Base-by-base conservation (phyloP, 129 eudicot genomes). In the Glebionis coronaria region DNA sequence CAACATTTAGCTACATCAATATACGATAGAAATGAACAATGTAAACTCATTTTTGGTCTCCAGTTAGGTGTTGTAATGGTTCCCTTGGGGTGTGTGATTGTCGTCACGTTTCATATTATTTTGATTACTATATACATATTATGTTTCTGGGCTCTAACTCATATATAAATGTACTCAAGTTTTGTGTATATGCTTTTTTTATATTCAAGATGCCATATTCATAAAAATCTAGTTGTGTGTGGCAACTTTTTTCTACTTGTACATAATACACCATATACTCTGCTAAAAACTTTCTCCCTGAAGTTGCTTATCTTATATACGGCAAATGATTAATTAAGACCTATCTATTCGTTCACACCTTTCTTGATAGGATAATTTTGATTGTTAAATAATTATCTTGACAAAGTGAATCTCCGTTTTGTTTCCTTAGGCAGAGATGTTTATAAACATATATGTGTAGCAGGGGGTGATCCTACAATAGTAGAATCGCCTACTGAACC, bases 401-500 rank as follows among this genome's bases (percentile, higher is more conserved):
- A 38, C 31, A 38, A 35, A 62, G 11, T 63, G 14, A 10, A 47
- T 12, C 6, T 40, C 2, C 44, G 27, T 25, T 42, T 3, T 21
- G 8, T 53, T 19, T 23, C 27, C 0, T 60, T 62, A 25, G 71
- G 47, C 77, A 93, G 98, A 63, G 96, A 88, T 69, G 61, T 94
- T 28, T 62, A 47, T 70, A 77, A 80, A 25, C 83, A 94, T n/a
- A n/a, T n/a, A n/a, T n/a, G n/a, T n/a, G n/a, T n/a, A n/a, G n/a
- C n/a, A n/a, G n/a, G n/a, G n/a, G n/a, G n/a, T n/a, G n/a, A n/a
- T n/a, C n/a, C n/a, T n/a, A n/a, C n/a, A n/a, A n/a, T n/a, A n/a
- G n/a, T n/a, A n/a, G n/a, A n/a, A n/a, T n/a, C n/a, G n/a, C n/a
- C n/a, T n/a, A n/a, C n/a, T n/a, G n/a, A n/a, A 78, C 97, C 99